These are phyloP conservation scores for Debaryomyces singareniensis DNA, from an alignment of 1,139 yeast species.

Conservation along the genomic window DNA sequence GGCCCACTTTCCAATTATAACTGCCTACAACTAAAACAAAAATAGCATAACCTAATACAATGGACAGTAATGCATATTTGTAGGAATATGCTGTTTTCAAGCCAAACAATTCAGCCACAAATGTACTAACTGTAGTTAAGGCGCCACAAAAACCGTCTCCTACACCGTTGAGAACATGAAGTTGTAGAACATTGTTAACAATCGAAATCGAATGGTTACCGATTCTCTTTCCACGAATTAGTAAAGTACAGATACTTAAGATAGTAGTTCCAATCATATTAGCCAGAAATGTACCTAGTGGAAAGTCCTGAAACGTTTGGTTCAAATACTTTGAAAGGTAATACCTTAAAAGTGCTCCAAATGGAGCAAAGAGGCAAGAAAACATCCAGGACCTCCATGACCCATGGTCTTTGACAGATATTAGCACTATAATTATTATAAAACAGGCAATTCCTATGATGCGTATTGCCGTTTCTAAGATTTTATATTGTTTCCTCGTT, in stretches of 20 bases:
- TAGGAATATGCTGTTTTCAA: constrained; percentile 23
- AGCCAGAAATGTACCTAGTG: constrained; percentile 63
- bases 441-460: constrained; percentile 24
- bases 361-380: constrained; percentile 46
- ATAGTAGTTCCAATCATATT: constrained; percentile 51
- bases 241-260: constrained; percentile 41
- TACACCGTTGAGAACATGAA: constrained; percentile 48
- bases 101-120: constrained; percentile 51
- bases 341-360: constrained; percentile 53
- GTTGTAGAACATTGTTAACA: constrained; percentile 22
- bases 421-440: constrained; percentile 39
- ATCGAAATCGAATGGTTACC: constrained; percentile 12
- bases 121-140: constrained; percentile 64
- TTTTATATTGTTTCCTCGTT: constrained; percentile 9
- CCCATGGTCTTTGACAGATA: constrained; percentile 27
- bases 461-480: constrained; percentile 15
- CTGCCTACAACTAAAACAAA: constrained; percentile 43
- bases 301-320: constrained; percentile 34
- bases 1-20: constrained; percentile 40
- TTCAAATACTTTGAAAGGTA: constrained; percentile 45
- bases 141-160: constrained; percentile 65
- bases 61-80: constrained; percentile 27
- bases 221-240: constrained; percentile 31
- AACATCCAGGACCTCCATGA: constrained; percentile 64
- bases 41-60: constrained; percentile 27